A percentile compares a stretch with the other conserved stretches of the same genome.
phyloP scores from a whole-genome alignment of 2,329 filamentous ascomycete genomes.

The Phyllosticta capitalensis region DNA sequence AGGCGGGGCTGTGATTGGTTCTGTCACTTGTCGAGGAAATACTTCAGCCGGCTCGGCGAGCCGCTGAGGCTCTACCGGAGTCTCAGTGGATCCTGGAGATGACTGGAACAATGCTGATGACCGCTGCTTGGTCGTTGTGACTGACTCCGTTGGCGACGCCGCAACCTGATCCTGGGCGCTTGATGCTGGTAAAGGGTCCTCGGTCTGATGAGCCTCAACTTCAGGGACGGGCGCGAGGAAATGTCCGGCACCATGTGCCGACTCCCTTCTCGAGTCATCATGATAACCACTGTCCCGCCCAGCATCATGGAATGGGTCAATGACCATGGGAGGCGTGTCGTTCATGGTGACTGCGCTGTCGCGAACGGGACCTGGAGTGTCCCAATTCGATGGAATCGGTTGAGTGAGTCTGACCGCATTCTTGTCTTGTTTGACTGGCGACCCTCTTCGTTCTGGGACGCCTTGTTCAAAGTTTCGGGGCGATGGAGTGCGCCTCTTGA shows the following conservation, averaged over 20 bases:
- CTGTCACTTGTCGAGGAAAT: conserved; percentile 6
- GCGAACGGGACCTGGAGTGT: conserved; percentile 17
- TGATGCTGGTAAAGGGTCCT: neutral
- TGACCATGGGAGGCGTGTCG: conserved; percentile 32
- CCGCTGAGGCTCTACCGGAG: conserved; percentile 10
- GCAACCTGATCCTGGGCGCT: neutral
- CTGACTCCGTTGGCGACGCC: conserved; percentile 18
- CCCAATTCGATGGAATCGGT: neutral
- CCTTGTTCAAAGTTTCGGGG: conserved; percentile 9
- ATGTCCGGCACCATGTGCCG: neutral
- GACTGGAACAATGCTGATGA: conserved; percentile 28
- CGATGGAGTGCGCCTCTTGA: conserved; percentile 27
- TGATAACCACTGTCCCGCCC: conserved; percentile 37
- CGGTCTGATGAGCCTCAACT: neutral
- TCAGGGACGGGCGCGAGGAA: neutral
- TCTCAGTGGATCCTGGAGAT: conserved; percentile 20
- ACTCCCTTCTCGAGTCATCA: conserved; percentile 12
- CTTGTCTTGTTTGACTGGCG: neutral
- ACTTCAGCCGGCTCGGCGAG: neutral
- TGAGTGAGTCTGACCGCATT: neutral
- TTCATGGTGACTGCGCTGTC: conserved; percentile 37
- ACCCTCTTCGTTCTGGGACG: neutral
- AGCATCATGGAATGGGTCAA: conserved; percentile 19
- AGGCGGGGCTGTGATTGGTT: conserved; percentile 16
- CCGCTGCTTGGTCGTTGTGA: conserved; percentile 24